These are phyloP conservation scores for Diplosphaera chodatii DNA, from an alignment of 139 green algal genomes.

Conservation along the genomic window DNA sequence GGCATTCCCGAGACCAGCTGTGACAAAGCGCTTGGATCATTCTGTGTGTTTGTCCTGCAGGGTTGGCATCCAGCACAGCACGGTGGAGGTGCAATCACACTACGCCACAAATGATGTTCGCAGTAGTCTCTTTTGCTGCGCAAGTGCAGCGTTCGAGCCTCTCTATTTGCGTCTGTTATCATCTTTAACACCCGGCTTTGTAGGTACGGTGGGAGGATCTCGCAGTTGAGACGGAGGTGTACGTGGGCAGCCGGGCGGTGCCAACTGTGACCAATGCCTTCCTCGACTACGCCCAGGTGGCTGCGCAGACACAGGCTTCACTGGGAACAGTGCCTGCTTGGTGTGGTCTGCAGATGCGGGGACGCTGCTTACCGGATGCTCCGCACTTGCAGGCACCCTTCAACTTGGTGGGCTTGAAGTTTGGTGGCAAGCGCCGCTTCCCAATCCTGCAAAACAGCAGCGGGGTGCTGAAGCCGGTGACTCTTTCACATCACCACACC, in stretches of 20 bases:
- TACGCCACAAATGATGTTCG: no score
- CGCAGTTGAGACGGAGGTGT: constrained; percentile 23
- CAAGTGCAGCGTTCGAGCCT: no score
- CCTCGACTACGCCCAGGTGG: background rate
- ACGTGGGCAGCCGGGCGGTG: constrained; percentile 23
- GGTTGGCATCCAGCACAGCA: constrained; percentile 20
- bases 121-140: no score
- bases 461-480: background rate
- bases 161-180: no score
- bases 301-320: no score
- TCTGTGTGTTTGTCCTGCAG: constrained; percentile 11
- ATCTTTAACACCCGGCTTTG: no score
- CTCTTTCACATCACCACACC: background rate
- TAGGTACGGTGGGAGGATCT: constrained; percentile 28
- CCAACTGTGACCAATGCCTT: constrained; percentile 28
- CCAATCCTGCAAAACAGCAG: constrained; percentile 2
- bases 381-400: background rate
- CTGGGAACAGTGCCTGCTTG: no score
- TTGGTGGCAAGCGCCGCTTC: background rate
- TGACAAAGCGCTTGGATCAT: no score
- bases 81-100: constrained; percentile 39
- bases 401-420: background rate
- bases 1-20: no score
- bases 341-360: background rate
- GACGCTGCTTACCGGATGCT: background rate